Evolutionary conservation across 176 grass and related monocot genomes (phyloP), one percentile per base, ranked within the genome.

Genomic region (Leersia perrieri): DNA sequence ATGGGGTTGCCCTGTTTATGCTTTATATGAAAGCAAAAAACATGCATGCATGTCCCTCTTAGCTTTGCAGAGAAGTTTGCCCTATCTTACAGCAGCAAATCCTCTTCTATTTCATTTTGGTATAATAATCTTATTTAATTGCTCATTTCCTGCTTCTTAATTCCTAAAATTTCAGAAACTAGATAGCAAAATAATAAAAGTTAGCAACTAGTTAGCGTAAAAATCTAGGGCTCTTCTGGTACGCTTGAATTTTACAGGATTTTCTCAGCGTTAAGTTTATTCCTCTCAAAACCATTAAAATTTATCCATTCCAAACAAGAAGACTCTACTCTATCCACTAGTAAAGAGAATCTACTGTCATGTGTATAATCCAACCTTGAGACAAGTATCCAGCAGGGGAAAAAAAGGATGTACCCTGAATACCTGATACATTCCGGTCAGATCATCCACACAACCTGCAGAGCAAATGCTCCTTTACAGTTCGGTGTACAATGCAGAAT

Each of bases 1-100:
- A 66, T 26, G 74, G 68, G 60, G 67, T 83, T 88, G 85, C 85
- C 20, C 32, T 82, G 74, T 57, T 79, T 60, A 83, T 78, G 57
- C 86, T 83, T 88, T 73, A 55, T 40, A 88, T 16, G 80, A 66
- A 77, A 77, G 33, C 67, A 58, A 55, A 66, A n/a, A 73, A 53
- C 49, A 53, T 22, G 5, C 73, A 67, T 64, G 47, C 67, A 58
- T 78, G 79, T 66, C 86, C 64, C 85, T 75, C 75, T 36, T 35
- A n/a, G 26, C 27, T 25, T 14, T 14, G 0, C 12, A 84, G 51
- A 23, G 22, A 32, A n/a, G 53, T 22, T 15, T 49, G 26, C 20
- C 9, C 5, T 23, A n/a, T 29, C 45, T 7, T 32, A 29, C 45
- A 8, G n/a, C 28, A 1, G n/a, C 9, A 25, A 58, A 58, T 58